Base-by-base conservation (phyloP, 768 basidiomycete species). In the Mycena floridula region DNA sequence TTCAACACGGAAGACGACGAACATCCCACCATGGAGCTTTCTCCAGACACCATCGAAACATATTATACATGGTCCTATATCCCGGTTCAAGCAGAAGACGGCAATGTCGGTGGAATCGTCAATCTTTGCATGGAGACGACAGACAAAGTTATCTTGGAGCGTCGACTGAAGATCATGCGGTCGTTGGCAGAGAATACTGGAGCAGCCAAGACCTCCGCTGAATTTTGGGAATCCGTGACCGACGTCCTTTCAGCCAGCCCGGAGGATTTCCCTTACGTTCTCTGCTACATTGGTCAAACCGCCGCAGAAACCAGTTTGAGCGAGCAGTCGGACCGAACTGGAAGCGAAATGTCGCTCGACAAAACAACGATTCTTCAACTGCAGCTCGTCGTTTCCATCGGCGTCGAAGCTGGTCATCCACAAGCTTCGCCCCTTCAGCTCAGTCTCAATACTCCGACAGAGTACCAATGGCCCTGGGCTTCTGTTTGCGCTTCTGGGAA, bases 11-110 rank as follows among this genome's bases (percentile, higher is more conserved):
- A 16, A 40, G 40, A 42, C 40, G 40, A 42, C 13, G 21, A n/a
- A n/a, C n/a, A n/a, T n/a, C n/a, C n/a, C n/a, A n/a, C n/a, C n/a
- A n/a, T n/a, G n/a, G n/a, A n/a, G n/a, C n/a, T n/a, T n/a, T n/a
- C 7, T 24, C 8, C 24, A n/a, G 3, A 13, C 22, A 42, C 26
- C n/a, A 25, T 46, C 5, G 45, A 46, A 21, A 30, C 45, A n/a
- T 46, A 42, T 18, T 46, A 40, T 35, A 40, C 45, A 42, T 46
- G 40, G 45, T 32, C 45, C 3, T 46, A 46, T 40, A 24, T 42
- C 12, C 45, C 45, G 28, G 27, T 46, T 25, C 45, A 36, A 21
- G 40, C 30, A 8, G 40, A 42, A n/a, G 40, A 46, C 15, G 45
- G 45, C 13, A 11, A 38, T 9, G 28, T 46, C 4, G 45, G 45